phyloP scores from a whole-genome alignment of 345 rosid genomes.

The Dipteronia sinensis region DNA sequence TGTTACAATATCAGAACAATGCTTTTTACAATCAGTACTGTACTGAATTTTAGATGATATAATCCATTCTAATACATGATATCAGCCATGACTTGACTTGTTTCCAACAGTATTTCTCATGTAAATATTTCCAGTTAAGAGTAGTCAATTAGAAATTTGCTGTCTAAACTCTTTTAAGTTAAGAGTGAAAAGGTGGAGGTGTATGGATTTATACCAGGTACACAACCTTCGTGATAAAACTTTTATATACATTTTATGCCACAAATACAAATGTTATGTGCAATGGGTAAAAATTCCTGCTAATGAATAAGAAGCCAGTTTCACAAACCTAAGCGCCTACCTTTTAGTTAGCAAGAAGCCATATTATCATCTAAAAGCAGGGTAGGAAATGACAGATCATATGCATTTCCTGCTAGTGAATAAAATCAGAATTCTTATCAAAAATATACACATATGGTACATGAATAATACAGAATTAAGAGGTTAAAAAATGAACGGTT shows the following conservation, averaged over 20 bases:
- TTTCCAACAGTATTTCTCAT: too few relatives aligned
- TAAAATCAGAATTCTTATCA: not conserved
- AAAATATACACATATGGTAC: constrained; percentile 18
- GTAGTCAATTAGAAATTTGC: too few relatives aligned
- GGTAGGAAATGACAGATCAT: not conserved
- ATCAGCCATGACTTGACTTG: too few relatives aligned
- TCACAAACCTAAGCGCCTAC: not conserved
- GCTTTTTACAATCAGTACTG: too few relatives aligned
- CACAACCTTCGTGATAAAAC: not conserved
- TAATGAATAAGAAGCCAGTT: not conserved
- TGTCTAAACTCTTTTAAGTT: not conserved
- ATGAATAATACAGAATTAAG: constrained; percentile 4
- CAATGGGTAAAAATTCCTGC: constrained; percentile 2
- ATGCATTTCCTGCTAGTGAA: not conserved
- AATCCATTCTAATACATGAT: too few relatives aligned
- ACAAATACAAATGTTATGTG: not conserved
- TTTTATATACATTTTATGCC: not conserved
- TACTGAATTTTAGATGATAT: too few relatives aligned
- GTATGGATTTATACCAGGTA: not conserved
- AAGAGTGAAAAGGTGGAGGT: not conserved
- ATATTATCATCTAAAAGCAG: not conserved
- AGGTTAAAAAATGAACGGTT: not conserved
- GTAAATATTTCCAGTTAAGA: too few relatives aligned
- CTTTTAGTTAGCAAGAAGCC: not conserved
- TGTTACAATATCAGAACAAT: too few relatives aligned